A percentile compares a stretch with the other conserved stretches of the same genome.
phyloP scores from a whole-genome alignment of 2,329 filamentous ascomycete genomes.

The Penicillium hesseltinei region DNA sequence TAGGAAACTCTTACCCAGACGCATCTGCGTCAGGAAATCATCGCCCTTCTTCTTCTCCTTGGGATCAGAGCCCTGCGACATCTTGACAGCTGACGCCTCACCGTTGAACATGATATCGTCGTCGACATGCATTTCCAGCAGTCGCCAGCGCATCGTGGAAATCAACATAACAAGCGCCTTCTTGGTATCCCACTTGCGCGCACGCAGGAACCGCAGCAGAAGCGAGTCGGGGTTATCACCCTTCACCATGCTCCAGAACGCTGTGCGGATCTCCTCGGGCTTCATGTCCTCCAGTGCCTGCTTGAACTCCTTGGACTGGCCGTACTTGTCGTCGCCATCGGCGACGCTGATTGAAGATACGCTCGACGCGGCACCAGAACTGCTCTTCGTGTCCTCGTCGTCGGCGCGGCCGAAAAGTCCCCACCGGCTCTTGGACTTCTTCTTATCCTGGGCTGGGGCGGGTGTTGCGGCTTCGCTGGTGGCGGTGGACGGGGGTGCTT shows the following conservation, averaged over 20 bases:
- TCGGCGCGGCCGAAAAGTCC: conserved; percentile 60
- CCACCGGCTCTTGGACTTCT: conserved; percentile 71
- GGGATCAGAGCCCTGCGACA: conserved; percentile 59
- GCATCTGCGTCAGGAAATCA: conserved; percentile 79
- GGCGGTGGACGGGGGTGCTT: conserved; percentile 19
- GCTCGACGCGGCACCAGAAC: conserved; percentile 33
- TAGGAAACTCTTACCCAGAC: conserved; percentile 89
- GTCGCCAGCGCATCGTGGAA: conserved; percentile 89
- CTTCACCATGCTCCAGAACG: conserved; percentile 94
- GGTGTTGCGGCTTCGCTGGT: conserved; percentile 17
- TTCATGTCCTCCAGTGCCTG: conserved; percentile 73
- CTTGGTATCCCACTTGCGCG: conserved; percentile 94
- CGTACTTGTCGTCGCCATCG: conserved; percentile 83
- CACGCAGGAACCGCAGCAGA: conserved; percentile 76
- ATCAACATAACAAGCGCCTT: conserved; percentile 92
- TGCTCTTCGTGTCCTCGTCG: conserved; percentile 34
- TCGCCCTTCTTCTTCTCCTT: conserved; percentile 65
- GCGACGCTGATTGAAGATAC: conserved; percentile 40
- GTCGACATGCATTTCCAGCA: conserved; percentile 80
- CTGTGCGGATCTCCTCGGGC: conserved; percentile 73
- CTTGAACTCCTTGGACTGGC: conserved; percentile 81
- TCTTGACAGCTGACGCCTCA: conserved; percentile 64
- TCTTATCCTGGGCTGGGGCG: conserved; percentile 46
- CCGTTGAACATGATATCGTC: conserved; percentile 79
- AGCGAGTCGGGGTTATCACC: conserved; percentile 89